Conservation (phyloP, 441 rosid genomes). For the Pelargonium cotyledonis region DNA sequence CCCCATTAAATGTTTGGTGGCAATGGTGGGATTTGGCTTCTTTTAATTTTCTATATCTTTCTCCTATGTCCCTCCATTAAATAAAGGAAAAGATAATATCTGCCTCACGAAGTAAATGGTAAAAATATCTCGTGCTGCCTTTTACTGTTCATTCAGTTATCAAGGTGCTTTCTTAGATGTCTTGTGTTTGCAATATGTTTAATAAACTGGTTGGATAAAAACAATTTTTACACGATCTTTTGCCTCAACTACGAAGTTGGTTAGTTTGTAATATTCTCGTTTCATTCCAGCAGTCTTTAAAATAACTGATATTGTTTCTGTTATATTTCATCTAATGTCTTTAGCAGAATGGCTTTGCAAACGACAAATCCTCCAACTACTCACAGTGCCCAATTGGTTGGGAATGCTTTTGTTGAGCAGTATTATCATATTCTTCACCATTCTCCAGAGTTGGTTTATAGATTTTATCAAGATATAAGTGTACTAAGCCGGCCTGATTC, state of each 20-base stretch:
- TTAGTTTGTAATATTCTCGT: not conserved
- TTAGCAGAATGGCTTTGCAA: conserved; percentile 45
- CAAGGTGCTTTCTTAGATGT: not conserved
- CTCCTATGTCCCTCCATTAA: not conserved
- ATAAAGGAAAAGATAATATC: not conserved
- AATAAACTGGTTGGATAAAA: not conserved
- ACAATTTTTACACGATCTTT: not conserved
- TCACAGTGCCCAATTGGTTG: conserved; percentile 29
- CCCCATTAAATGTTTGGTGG: not conserved
- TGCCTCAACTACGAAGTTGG: not conserved
- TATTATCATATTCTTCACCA: conserved; percentile 17
- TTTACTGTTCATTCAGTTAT: not conserved
- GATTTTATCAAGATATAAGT: conserved; percentile 43
- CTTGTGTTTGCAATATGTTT: not conserved
- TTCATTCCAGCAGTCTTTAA: conserved; percentile 1
- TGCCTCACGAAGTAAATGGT: not conserved
- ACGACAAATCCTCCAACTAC: conserved; percentile 24
- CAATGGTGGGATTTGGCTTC: not conserved
- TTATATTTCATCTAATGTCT: conserved; percentile 3
- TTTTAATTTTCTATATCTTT: conserved; percentile 2
- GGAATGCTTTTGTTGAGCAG: conserved; percentile 13
- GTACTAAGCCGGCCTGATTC: conserved; percentile 29
- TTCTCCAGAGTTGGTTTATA: conserved; percentile 20
- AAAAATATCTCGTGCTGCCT: not conserved
- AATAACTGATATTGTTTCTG: conserved; percentile 2